Percentiles rank a stretch among this genome's conserved stretches.
These are phyloP conservation scores for Kodamaea lidongshanica DNA, from an alignment of 805 yeast genomes.

Conservation along the genomic window DNA sequence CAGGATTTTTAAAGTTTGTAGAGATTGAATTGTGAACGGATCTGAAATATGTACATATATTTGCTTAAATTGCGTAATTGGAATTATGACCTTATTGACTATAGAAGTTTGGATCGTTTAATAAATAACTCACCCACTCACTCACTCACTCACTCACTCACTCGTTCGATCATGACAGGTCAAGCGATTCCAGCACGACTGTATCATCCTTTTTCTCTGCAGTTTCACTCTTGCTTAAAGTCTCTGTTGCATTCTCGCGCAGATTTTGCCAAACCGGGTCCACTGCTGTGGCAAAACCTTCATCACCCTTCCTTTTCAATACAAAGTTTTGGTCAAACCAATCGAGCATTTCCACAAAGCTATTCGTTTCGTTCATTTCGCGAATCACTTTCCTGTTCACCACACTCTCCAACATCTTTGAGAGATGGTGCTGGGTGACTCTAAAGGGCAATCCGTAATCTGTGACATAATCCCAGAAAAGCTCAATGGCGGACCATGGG, in stretches of 20 bases:
- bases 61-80: too few species aligned
- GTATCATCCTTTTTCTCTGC: too few species aligned
- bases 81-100: too few species aligned
- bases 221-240: neutral
- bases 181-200: too few species aligned
- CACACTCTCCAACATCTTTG: constrained; percentile 71
- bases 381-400: constrained; percentile 27
- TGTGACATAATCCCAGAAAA: constrained; percentile 70
- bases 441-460: constrained; percentile 82
- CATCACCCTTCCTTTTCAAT: constrained; percentile 60
- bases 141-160: too few species aligned
- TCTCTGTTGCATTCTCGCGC: too few species aligned
- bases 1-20: too few species aligned
- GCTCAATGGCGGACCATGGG: constrained; percentile 90
- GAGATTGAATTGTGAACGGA: too few species aligned
- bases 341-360: constrained; percentile 62
- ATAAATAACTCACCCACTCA: too few species aligned
- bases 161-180: too few species aligned
- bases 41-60: too few species aligned
- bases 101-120: too few species aligned
- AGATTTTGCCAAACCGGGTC: constrained; percentile 28
- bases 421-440: constrained; percentile 78
- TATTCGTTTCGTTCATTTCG: constrained; percentile 57
- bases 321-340: constrained; percentile 74
- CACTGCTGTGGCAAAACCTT: constrained; percentile 54